Conservation (phyloP, 2,329 filamentous ascomycete species). For the Epichloe hybrida region DNA sequence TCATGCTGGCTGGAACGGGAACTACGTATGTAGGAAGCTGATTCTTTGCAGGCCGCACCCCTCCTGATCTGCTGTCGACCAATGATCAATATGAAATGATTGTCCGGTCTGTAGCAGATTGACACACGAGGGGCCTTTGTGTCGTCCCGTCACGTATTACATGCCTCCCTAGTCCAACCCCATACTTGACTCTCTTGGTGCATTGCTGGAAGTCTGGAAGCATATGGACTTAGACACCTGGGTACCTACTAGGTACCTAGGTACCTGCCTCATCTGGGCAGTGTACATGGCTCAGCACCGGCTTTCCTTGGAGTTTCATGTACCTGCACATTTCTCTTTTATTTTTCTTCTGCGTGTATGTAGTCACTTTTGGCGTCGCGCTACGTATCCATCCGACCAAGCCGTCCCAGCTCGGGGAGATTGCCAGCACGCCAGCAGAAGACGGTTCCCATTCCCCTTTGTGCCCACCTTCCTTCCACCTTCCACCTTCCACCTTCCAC, state of each 20-base stretch:
- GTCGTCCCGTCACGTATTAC: not conserved
- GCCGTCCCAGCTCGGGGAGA: not conserved
- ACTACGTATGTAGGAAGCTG: not conserved
- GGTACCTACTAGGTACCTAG: too few species aligned
- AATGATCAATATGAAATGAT: not conserved
- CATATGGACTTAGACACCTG: too few species aligned
- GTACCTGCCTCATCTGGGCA: too few species aligned
- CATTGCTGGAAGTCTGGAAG: too few species aligned
- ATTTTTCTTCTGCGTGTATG: not conserved
- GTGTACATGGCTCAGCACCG: too few species aligned
- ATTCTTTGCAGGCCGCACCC: not conserved
- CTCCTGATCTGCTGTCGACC: not conserved
- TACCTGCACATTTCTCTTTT: too few species aligned
- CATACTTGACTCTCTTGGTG: too few species aligned
- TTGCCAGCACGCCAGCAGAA: constrained; percentile 1
- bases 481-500: too few species aligned
- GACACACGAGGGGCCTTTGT: not conserved
- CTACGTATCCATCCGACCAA: not conserved
- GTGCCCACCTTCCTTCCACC: not conserved
- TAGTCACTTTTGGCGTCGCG: not conserved
- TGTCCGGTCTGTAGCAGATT: not conserved
- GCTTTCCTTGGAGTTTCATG: too few species aligned
- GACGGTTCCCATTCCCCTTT: not conserved
- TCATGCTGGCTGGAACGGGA: not conserved
- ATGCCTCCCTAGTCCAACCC: too few species aligned